A percentile compares a stretch with the other conserved stretches of the same genome.
Conservation (phyloP, 2,329 filamentous ascomycete genomes). For the Botrytis byssoidea region DNA sequence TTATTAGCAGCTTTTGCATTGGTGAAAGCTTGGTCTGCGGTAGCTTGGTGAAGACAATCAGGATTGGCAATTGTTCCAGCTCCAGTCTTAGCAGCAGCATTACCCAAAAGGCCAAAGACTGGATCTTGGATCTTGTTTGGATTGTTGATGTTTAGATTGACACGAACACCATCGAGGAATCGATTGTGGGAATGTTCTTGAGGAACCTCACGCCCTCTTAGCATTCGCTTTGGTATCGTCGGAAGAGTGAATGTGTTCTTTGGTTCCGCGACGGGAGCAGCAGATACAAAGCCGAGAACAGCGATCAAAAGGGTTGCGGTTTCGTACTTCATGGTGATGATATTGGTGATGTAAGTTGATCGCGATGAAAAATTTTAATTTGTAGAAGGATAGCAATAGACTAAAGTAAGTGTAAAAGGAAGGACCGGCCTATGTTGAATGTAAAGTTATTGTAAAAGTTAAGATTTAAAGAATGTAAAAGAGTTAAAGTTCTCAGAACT, state of each 20-base stretch:
- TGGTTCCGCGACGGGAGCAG: conserved; percentile 33
- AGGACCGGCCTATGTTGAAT: conserved; percentile 36
- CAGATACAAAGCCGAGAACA: conserved; percentile 36
- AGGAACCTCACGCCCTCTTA: conserved; percentile 50
- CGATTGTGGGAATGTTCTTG: conserved; percentile 56
- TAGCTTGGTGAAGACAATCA: conserved; percentile 59
- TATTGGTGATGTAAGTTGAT: conserved; percentile 24
- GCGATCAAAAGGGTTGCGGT: conserved; percentile 32
- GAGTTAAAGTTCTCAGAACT: conserved; percentile 39
- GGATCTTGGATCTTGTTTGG: conserved; percentile 49
- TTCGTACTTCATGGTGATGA: conserved; percentile 40
- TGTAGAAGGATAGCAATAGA: background rate
- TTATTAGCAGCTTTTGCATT: conserved; percentile 57
- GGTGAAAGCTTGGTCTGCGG: conserved; percentile 60
- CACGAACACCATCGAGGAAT: conserved; percentile 47
- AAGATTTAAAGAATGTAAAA: conserved; percentile 35
- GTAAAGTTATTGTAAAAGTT: conserved; percentile 20
- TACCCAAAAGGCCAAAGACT: conserved; percentile 54
- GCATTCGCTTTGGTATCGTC: conserved; percentile 35
- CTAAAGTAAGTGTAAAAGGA: conserved; percentile 10
- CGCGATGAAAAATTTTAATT: conserved; percentile 27
- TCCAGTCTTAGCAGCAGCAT: conserved; percentile 50
- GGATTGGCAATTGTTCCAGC: conserved; percentile 49
- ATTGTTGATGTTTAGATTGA: conserved; percentile 48
- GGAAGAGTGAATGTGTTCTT: conserved; percentile 30